Evolutionary conservation across 2,329 filamentous ascomycete species (phyloP).

Genomic region (Aspergillus eucalypticola): DNA sequence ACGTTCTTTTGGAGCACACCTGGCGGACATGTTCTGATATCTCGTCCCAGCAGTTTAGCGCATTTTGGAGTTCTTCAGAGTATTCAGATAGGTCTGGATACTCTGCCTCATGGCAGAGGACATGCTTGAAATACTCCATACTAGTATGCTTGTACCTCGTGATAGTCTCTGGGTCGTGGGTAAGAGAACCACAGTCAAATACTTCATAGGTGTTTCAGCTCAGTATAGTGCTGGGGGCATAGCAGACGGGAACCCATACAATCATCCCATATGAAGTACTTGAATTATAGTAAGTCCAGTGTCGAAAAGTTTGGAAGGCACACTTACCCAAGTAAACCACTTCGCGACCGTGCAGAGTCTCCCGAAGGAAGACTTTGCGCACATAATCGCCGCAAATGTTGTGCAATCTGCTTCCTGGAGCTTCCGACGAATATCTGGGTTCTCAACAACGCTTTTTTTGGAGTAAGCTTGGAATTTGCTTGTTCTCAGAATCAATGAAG

Average conservation of each 20-base stretch:
- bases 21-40: slow-evolving; percentile 9
- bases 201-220: neutral
- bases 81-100: slow-evolving; percentile 9
- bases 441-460: neutral
- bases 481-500: too few species aligned
- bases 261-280: slow-evolving; percentile 17
- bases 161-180: neutral
- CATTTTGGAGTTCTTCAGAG: neutral
- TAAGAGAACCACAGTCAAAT: slow-evolving; percentile 13
- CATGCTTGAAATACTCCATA: slow-evolving; percentile 6
- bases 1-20: slow-evolving; percentile 8
- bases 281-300: fast-evolving
- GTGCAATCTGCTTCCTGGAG: slow-evolving; percentile 13
- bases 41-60: slow-evolving; percentile 14
- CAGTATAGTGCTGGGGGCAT: neutral
- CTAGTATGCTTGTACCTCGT: neutral
- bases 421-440: neutral
- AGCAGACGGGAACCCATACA: neutral
- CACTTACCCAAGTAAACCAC: slow-evolving; percentile 14
- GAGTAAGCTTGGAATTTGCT: too few species aligned
- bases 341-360: slow-evolving; percentile 10
- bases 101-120: neutral
- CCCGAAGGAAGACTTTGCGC: slow-evolving; percentile 9
- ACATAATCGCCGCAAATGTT: slow-evolving; percentile 13
- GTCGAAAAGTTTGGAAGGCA: fast-evolving